Evolutionary conservation across 1,284 basidiomycete species (phyloP).

Genomic region (Anthracocystis setariae): DNA sequence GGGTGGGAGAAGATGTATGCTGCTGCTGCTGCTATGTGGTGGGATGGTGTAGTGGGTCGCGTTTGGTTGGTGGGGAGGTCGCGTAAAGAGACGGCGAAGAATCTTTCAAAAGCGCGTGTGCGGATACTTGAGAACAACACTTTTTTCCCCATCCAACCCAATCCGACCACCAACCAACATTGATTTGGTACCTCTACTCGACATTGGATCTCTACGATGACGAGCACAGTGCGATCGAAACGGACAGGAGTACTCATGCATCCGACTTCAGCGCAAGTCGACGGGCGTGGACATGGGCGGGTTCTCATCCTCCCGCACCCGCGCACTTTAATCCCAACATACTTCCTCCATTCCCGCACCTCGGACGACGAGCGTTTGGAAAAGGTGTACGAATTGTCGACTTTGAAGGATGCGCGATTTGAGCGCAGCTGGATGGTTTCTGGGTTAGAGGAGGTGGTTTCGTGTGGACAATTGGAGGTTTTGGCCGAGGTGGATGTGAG

Average conservation of each 20-base stretch:
- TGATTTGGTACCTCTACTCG: no score
- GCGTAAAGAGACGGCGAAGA: constrained; percentile 15
- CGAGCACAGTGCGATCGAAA: constrained; percentile 1
- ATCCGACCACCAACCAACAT: no score
- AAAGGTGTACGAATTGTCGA: constrained; percentile 25
- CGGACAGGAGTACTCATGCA: constrained; percentile 36
- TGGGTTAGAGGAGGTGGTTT: constrained; percentile 21
- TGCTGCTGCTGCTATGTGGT: no score
- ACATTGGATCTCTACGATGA: no score
- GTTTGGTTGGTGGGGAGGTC: constrained; percentile 7
- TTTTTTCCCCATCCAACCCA: no score
- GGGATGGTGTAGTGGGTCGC: no score
- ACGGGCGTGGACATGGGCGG: no score
- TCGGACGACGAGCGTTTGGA: background rate
- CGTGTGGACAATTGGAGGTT: constrained; percentile 31
- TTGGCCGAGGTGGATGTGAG: constrained; percentile 19
- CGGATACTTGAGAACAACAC: constrained; percentile 4
- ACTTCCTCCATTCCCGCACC: constrained; percentile 21
- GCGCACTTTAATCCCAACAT: constrained; percentile 24
- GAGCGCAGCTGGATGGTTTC: constrained; percentile 43
- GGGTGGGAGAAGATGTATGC: no score
- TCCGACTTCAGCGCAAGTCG: constrained; percentile 6
- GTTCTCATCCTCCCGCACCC: constrained; percentile 46
- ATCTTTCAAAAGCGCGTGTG: no score
- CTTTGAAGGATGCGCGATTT: constrained; percentile 21